Percentiles rank a stretch among this genome's conserved stretches.
These are phyloP conservation scores for Sphagnurus paluster DNA, from an alignment of 1,284 basidiomycete species.

Conservation along the genomic window DNA sequence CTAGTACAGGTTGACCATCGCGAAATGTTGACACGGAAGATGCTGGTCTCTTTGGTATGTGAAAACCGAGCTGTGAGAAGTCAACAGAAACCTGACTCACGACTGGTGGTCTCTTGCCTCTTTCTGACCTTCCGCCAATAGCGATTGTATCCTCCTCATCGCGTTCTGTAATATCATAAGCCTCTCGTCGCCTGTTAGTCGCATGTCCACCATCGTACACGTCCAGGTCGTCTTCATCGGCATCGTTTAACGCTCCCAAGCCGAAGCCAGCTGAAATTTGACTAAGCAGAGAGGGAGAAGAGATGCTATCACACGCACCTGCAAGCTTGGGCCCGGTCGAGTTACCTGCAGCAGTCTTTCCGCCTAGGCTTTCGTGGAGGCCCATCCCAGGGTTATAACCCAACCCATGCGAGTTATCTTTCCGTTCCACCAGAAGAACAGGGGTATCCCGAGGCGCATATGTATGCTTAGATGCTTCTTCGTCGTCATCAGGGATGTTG, in stretches of 20 bases:
- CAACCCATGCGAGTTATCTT: constrained; percentile 78
- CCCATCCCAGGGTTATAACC: constrained; percentile 73
- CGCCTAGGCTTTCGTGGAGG: constrained; percentile 58
- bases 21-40: constrained; percentile 46
- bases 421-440: constrained; percentile 61
- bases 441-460: constrained; percentile 85
- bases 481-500: constrained; percentile 55
- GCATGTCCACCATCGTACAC: constrained; percentile 62
- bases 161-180: constrained; percentile 66
- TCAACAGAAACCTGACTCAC: constrained; percentile 21
- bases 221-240: constrained; percentile 88
- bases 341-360: constrained; percentile 22
- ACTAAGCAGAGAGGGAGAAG: background rate
- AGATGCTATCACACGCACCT: constrained; percentile 39
- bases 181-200: constrained; percentile 52
- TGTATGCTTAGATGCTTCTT: constrained; percentile 82
- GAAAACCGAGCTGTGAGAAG: constrained; percentile 19
- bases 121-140: constrained; percentile 31
- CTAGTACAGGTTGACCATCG: constrained; percentile 73
- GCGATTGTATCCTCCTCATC: constrained; percentile 61
- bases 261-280: constrained; percentile 72
- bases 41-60: constrained; percentile 37
- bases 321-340: constrained; percentile 59
- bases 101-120: constrained; percentile 19
- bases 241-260: constrained; percentile 82